Conservation (phyloP, 75 land plant species). For the Cupressus sempervirens region DNA sequence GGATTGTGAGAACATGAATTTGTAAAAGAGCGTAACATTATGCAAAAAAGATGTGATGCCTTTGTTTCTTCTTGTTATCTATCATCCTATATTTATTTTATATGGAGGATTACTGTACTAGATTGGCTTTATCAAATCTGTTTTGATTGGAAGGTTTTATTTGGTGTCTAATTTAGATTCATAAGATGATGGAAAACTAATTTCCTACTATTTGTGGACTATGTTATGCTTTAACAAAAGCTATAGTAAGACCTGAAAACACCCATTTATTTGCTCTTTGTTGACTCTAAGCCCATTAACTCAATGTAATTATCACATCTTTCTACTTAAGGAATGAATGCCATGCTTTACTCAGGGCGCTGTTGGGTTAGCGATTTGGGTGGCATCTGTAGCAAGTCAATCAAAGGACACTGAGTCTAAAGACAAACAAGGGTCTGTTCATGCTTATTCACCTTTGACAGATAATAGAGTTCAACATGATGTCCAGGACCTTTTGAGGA, state of each 20-base stretch:
- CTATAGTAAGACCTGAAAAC: background rate
- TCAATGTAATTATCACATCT: background rate
- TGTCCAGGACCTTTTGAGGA: constrained; percentile 30
- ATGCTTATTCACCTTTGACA: constrained; percentile 42
- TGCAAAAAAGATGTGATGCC: background rate
- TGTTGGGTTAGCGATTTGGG: constrained; percentile 99
- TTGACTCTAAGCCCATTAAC: background rate
- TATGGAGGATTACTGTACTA: background rate
- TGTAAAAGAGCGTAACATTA: background rate
- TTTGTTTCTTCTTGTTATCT: background rate
- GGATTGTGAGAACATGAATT: background rate
- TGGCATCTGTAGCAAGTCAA: constrained; percentile 87
- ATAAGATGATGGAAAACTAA: background rate
- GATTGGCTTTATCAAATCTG: background rate
- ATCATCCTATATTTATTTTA: background rate
- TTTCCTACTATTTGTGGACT: background rate
- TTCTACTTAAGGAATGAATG: background rate
- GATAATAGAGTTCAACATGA: constrained; percentile 26
- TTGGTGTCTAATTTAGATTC: background rate
- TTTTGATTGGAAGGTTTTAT: background rate
- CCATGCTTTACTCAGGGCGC: constrained; percentile 63
- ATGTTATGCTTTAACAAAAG: background rate
- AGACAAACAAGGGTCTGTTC: constrained; percentile 22
- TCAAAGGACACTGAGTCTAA: constrained; percentile 36
- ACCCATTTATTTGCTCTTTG: background rate